Evolutionary conservation across 163 green algal species (phyloP), one percentile per base, ranked within the genome.

Genomic region (Chlamydomonas reinhardtii): DNA sequence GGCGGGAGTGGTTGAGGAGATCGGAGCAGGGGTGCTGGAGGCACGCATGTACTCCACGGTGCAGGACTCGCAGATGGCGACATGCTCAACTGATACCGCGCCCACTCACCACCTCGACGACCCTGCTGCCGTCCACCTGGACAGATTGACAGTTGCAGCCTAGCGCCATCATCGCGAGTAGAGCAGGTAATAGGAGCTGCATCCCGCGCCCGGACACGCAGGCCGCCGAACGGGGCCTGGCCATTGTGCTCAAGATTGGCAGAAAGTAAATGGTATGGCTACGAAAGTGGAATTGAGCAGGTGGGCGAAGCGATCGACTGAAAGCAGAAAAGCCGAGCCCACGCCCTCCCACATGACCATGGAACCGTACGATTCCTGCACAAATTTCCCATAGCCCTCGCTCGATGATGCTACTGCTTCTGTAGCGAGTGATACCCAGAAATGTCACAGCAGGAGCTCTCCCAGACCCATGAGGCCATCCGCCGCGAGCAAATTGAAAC

Each of bases 31-130:
- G 4, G 48, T 12, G 12, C 48, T 2, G 48, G 48, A 9, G 48
- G 2, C 12, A 56, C 9, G 48, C 14, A 14, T 17, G 48, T 1
- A 17, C 1, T 22, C 12, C 48, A 56, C 19, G 34, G 3, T 72
- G 48, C 34, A 31, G 32, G 48, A 34, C 35, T 59, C 34, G 25
- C 16, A 8, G 17, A 22, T 31, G 29, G 4, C 9, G 70, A 31
- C 34, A 56, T 29, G 27, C 70, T 19, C 2, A 8, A 31, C 16
- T 19, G 48, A 37, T 20, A 25, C 66, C 5, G 32, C 43, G 22
- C 3, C 3, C 69, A 34, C 82, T 64, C 31, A 91, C 88, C 83
- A 86, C 65, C 25, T 88, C 88, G 0, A 91, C 83, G 0, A 91
- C 68, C 20, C 75, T 74, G 19, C 77, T n/a, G 37, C 88, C 88